Base-by-base conservation (phyloP, 805 yeast genomes). In the Hanseniaspora meyeri region DNA sequence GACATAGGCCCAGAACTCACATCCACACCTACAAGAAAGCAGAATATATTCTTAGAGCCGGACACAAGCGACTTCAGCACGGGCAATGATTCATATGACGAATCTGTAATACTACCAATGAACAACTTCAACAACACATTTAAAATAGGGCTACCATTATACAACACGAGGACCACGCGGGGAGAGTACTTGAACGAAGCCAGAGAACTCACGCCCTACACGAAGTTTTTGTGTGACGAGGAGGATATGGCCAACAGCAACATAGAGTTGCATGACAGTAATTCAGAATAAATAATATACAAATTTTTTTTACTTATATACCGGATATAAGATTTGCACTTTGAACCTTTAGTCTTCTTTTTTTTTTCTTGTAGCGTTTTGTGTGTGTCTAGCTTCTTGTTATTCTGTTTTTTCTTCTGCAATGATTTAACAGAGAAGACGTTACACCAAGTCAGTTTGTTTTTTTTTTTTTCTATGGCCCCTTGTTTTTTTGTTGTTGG, bases 181-280 rank as follows among this genome's bases (percentile, higher is more conserved):
- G 49, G 49, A 10, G 47, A 43, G 10, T 51, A 51, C 37, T 16
- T 51, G 31, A 51, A 27, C 19, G 55, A 51, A 43, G 27, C 12
- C n/a, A 43, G 48, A 51, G 27, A 38, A 16, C 27, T 51, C 6
- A 51, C 54, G 9, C 54, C 54, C 6, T 51, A 51, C 32, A 42
- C 37, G 3, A 42, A 51, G 36, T 43, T 16, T 19, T 40, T 40
- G 43, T 40, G 27, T 19, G 43, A 40, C 16, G 32, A 43, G 20
- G 12, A 29, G 14, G 34, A 43, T 27, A 27, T 27, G 34, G 19
- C 14, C 12, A n/a, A 43, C 32, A 38, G 20, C 17, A 24, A 43
- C 32, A 29, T 27, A 24, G 31, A 17, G 9, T 9, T 32, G 20
- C 36, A 46, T 12, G 49, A 32, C 10, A 32, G 49, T 27, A 46